Base-by-base conservation (phyloP, 2,329 filamentous ascomycete species). In the Pseudogymnoascus sp. region DNA sequence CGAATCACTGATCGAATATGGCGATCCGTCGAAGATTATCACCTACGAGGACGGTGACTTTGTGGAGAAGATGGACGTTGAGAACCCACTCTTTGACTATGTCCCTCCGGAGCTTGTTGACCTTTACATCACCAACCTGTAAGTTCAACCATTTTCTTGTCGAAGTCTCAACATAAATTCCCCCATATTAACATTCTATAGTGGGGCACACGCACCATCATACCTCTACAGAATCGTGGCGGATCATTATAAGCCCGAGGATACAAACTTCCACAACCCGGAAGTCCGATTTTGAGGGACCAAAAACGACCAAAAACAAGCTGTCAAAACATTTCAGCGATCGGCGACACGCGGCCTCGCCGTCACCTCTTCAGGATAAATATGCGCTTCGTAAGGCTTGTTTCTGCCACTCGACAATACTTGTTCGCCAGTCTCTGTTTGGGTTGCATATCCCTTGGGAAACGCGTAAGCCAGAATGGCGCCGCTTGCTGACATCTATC, bases 71-170 rank as follows among this genome's bases (percentile, higher is more conserved):
- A 83, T 94, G 59, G 87, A 91, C 69, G 84, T 96, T 8, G 85
- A 87, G 67, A 92, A 89, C 70, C 90, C 90, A 10, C 77, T 92
- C 18, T 92, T 88, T 61, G 92, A 97, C 73, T 91, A 92, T 72
- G 85, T 97, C 14, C 85, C 89, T 7, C 84, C 89, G 0, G 88
- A 91, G 68, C 76, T 88, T 64, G 83, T 94, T 38, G 87, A 91
- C 74, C 82, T 90, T 33, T 94, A 94, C 73, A 91, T 96, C 68
- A 95, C 91, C 16, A 96, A 96, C 69, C 75, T 92, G 84, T 89
- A 78, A 80, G 85, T 81, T 14, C 35, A 18, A 6, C 33, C 50
- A 18, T 56, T 56, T 35, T 28, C 31, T 63, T 75, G 73, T 76
- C 60, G 71, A 69, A 18, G 65, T 23, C 65, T 69, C 5, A 67